A percentile compares a stretch with the other conserved stretches of the same genome.
These are phyloP conservation scores for Neoboletus subvelutipes DNA, from an alignment of 768 basidiomycete species.

Conservation along the genomic window DNA sequence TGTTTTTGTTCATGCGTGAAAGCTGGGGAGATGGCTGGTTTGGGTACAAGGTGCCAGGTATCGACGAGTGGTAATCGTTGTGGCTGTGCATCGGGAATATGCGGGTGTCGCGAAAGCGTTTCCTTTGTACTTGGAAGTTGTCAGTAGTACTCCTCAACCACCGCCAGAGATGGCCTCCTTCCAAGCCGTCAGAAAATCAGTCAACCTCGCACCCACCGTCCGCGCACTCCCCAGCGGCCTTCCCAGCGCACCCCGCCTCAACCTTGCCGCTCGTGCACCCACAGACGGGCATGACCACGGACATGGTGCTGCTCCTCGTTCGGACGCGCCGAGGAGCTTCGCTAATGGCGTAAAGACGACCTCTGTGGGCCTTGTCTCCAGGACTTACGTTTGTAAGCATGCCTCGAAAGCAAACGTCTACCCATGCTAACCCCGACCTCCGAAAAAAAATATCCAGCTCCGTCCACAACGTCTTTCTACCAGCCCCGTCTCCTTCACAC, in stretches of 20 bases:
- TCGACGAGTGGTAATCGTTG: conserved; percentile 26
- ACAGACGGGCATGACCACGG: conserved; percentile 55
- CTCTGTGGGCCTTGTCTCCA: conserved; percentile 58
- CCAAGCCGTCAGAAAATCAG: conserved; percentile 76
- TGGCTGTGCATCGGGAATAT: conserved; percentile 40
- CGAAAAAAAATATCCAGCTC: conserved; percentile 32
- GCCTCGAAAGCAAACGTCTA: conserved; percentile 7
- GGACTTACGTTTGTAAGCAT: conserved; percentile 62
- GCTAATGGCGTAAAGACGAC: conserved; percentile 51
- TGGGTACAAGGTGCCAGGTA: conserved; percentile 31
- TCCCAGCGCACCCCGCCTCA: conserved; percentile 73
- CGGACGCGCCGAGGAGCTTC: conserved; percentile 65
- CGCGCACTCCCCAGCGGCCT: conserved; percentile 77
- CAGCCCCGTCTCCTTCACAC: conserved; percentile 78
- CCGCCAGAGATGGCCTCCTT: conserved; percentile 58
- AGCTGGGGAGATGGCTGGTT: conserved; percentile 32
- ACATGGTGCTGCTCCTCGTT: conserved; percentile 56
- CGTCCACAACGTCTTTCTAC: conserved; percentile 51
- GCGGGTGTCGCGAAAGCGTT: conserved; percentile 14
- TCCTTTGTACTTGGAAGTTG: neutral
- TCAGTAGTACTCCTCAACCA: neutral
- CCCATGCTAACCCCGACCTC: conserved; percentile 16
- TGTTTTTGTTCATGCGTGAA: conserved; percentile 23
- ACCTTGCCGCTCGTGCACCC: conserved; percentile 66
- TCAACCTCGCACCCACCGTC: conserved; percentile 80